Conservation (phyloP, 1,139 yeast genomes). For the Debaryomyces subglobosus region DNA sequence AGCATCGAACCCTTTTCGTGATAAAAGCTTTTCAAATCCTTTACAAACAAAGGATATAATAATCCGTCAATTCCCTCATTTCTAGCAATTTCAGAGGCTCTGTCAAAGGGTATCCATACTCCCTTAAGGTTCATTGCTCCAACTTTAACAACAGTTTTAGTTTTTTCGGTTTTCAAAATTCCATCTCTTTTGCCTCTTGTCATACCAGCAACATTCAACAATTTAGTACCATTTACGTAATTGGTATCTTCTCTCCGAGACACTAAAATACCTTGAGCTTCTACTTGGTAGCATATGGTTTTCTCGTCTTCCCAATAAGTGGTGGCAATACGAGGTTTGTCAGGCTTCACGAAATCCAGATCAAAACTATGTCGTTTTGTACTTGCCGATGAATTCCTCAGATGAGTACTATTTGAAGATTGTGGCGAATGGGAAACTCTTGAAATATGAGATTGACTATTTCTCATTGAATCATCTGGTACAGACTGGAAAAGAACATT, state of each 20-base stretch:
- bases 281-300: constrained; percentile 53
- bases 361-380: constrained; percentile 11
- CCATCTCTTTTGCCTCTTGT: constrained; percentile 97
- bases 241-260: constrained; percentile 56
- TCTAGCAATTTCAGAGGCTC: constrained; percentile 55
- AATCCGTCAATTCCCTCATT: constrained; percentile 44
- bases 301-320: constrained; percentile 52
- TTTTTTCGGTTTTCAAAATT: constrained; percentile 56
- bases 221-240: constrained; percentile 58
- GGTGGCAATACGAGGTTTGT: constrained; percentile 47
- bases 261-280: constrained; percentile 46
- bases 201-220: constrained; percentile 91
- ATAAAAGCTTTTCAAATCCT: constrained; percentile 41
- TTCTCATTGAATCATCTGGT: not conserved
- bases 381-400: constrained; percentile 21
- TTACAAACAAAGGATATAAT: constrained; percentile 51
- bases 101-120: constrained; percentile 59
- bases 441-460: constrained; percentile 15
- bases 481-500: constrained; percentile 2
- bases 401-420: constrained; percentile 14
- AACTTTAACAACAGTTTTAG: constrained; percentile 48
- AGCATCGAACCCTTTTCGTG: constrained; percentile 30
- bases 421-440: constrained; percentile 14
- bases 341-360: constrained; percentile 19
- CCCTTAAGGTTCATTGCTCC: constrained; percentile 60